These are phyloP conservation scores for Salicornia ramosissima DNA, from an alignment of 148 eudicot genomes.

Conservation along the genomic window DNA sequence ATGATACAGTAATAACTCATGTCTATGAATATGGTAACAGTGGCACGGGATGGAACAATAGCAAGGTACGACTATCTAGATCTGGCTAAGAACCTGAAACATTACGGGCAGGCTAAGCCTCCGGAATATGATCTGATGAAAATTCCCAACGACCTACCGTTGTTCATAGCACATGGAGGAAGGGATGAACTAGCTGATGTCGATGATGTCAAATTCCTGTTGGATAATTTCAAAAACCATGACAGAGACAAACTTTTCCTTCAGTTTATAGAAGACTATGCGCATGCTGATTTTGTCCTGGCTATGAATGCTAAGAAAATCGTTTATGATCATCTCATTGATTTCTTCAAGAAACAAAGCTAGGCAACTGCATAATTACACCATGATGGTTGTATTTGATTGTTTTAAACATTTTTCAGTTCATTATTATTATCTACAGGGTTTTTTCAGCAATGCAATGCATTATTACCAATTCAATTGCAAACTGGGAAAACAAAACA, in stretches of 20 bases:
- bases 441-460: too few relatives aligned
- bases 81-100: slow-evolving; percentile 32
- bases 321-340: slow-evolving; percentile 55
- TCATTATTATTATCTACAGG: background rate
- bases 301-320: slow-evolving; percentile 48
- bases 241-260: slow-evolving; percentile 46
- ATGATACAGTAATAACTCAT: background rate
- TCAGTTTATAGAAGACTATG: slow-evolving; percentile 40
- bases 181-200: slow-evolving; percentile 50
- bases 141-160: slow-evolving; percentile 46
- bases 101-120: slow-evolving; percentile 47
- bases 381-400: background rate
- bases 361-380: background rate
- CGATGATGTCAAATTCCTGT: slow-evolving; percentile 47
- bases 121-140: slow-evolving; percentile 43
- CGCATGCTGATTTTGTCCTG: slow-evolving; percentile 66
- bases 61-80: slow-evolving; percentile 46
- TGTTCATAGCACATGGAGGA: slow-evolving; percentile 57
- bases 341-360: slow-evolving; percentile 40
- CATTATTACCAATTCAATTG: too few relatives aligned
- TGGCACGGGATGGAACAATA: slow-evolving; percentile 51
- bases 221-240: slow-evolving; percentile 40
- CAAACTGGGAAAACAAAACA: too few relatives aligned
- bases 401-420: background rate
- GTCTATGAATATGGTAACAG: slow-evolving; percentile 20